These are phyloP conservation scores for Neonectria sp. DNA, from an alignment of 2,329 filamentous ascomycete genomes.

Conservation along the genomic window DNA sequence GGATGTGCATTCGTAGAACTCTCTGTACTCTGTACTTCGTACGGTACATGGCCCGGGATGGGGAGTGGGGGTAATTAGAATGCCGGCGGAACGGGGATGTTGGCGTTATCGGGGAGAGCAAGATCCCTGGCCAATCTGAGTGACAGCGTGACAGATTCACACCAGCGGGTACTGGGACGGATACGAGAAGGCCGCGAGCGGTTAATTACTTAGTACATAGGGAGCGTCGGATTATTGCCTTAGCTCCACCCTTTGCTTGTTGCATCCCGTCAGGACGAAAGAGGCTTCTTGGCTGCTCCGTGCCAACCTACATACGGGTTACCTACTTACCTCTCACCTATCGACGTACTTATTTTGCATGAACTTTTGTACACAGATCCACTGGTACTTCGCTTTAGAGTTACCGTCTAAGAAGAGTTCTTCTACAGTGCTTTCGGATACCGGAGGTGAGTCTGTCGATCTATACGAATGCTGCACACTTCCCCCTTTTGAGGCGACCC, in stretches of 20 bases:
- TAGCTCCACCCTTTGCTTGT: not conserved
- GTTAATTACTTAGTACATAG: not conserved
- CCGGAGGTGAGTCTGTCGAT: too few species aligned
- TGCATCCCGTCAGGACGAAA: too few species aligned
- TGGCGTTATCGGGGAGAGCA: conserved; percentile 6
- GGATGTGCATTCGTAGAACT: not conserved
- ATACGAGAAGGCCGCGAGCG: not conserved
- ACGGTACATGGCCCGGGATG: not conserved
- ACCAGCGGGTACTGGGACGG: not conserved
- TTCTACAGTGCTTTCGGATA: too few species aligned
- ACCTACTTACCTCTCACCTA: too few species aligned
- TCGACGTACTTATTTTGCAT: not conserved
- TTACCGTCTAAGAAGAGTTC: too few species aligned
- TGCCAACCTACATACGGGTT: too few species aligned
- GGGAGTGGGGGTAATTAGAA: not conserved
- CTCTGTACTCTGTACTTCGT: not conserved
- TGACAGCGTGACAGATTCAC: not conserved
- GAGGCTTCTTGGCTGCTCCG: too few species aligned
- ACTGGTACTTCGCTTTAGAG: too few species aligned
- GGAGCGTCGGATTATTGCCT: not conserved
- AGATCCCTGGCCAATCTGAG: not conserved
- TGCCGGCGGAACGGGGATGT: conserved; percentile 2
- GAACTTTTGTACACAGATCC: not conserved
- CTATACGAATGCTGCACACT: not conserved
- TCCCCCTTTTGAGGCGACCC: not conserved